A percentile compares a stretch with the other conserved stretches of the same genome.
Conservation (phyloP, 441 rosid species). For the Euphorbia celastroides region DNA sequence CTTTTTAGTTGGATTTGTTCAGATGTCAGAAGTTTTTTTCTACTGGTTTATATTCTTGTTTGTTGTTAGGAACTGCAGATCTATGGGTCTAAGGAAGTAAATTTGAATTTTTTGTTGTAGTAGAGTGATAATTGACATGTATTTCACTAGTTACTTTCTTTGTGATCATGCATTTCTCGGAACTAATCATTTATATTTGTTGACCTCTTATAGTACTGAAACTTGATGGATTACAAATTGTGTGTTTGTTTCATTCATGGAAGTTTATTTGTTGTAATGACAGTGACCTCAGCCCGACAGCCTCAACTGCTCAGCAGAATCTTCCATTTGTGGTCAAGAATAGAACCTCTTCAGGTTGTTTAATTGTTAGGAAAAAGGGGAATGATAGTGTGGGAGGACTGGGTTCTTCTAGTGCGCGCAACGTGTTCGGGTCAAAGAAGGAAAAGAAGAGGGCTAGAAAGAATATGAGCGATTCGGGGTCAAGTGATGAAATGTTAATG, state of each 20-base stretch:
- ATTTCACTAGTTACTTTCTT: not conserved
- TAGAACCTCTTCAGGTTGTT: slow-evolving; percentile 54
- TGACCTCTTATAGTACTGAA: not conserved
- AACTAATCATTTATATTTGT: not conserved
- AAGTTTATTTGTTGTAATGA: slow-evolving; percentile 7
- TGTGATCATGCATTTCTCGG: not conserved
- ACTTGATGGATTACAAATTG: not conserved
- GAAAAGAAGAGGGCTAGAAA: slow-evolving; percentile 61
- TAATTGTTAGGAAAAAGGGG: slow-evolving; percentile 50
- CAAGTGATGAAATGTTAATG: slow-evolving; percentile 60
- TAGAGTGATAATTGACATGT: not conserved
- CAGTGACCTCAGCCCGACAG: slow-evolving; percentile 20
- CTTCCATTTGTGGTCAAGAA: slow-evolving; percentile 28
- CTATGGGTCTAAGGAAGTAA: not conserved
- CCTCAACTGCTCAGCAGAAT: slow-evolving; percentile 20
- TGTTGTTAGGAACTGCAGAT: not conserved
- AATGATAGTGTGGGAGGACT: slow-evolving; percentile 33
- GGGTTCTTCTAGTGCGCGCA: slow-evolving; percentile 38
- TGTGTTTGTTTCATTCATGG: not conserved
- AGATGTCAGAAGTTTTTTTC: not conserved
- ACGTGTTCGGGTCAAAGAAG: slow-evolving; percentile 34
- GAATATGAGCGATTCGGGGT: slow-evolving; percentile 56
- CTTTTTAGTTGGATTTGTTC: not conserved
- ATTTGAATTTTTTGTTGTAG: not conserved
- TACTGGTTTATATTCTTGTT: not conserved